phyloP scores from a whole-genome alignment of 345 rosid genomes.

The Clarkia xantiana region DNA sequence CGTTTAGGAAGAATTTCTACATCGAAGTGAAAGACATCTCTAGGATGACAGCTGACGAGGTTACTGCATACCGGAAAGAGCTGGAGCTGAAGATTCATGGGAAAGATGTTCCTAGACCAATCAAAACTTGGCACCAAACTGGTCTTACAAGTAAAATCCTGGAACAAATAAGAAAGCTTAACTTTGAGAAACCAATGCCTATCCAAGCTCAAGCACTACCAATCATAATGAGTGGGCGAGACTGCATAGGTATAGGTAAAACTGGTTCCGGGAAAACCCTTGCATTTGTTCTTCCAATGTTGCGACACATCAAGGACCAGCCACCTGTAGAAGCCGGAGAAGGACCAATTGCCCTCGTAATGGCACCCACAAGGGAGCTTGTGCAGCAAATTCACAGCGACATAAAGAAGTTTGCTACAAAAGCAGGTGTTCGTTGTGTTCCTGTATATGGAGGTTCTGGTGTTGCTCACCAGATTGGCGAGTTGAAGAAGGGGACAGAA shows the following conservation, averaged over 20 bases:
- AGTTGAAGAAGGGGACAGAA: constrained; percentile 80
- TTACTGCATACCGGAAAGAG: constrained; percentile 52
- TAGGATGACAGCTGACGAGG: constrained; percentile 74
- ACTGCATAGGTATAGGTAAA: constrained; percentile 91
- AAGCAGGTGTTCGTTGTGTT: constrained; percentile 62
- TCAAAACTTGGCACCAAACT: constrained; percentile 90
- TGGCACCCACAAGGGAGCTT: constrained; percentile 99
- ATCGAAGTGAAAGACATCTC: constrained; percentile 79
- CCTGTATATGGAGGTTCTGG: constrained; percentile 97
- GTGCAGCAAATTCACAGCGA: constrained; percentile 93
- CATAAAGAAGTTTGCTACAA: constrained; percentile 63
- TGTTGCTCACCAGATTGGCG: constrained; percentile 95
- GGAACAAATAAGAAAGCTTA: constrained; percentile 78
- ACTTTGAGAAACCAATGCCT: constrained; percentile 82
- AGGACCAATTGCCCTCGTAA: constrained; percentile 84
- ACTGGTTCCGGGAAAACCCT: constrained; percentile 97
- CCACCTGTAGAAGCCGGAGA: constrained; percentile 91
- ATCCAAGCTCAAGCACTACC: constrained; percentile 95
- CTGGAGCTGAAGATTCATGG: constrained; percentile 86
- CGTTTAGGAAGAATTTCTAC: constrained; percentile 72
- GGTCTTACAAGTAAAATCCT: constrained; percentile 73
- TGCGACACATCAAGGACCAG: constrained; percentile 96
- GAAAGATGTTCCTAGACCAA: constrained; percentile 84
- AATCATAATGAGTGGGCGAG: constrained; percentile 86
- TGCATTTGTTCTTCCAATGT: constrained; percentile 91